Percentiles rank a stretch among this genome's conserved stretches.
These are phyloP conservation scores for Rhodosporidiobolus odoratus DNA, from an alignment of 768 basidiomycete genomes.

Conservation along the genomic window DNA sequence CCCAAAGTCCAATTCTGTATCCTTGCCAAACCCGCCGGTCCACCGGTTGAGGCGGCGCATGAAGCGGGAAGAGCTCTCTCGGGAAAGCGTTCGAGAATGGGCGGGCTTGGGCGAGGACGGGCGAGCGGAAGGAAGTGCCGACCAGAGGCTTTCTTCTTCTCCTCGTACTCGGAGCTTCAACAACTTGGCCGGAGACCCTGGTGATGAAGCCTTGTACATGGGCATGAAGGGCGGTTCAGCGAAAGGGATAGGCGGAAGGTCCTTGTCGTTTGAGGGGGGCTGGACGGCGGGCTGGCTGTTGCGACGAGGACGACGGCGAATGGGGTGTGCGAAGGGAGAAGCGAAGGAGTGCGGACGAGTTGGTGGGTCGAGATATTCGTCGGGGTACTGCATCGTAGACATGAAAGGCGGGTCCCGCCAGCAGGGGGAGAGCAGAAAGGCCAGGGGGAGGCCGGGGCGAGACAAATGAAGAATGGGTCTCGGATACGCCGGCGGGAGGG, in stretches of 20 bases:
- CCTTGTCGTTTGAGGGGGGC: neutral
- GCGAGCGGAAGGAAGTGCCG: neutral
- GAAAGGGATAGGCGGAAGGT: constrained; percentile 5
- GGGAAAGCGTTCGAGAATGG: neutral
- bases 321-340: neutral
- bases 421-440: too few species aligned
- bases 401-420: too few species aligned
- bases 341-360: constrained; percentile 3
- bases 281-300: neutral
- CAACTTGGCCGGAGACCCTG: neutral
- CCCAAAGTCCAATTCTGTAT: constrained; percentile 29
- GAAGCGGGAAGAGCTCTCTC: constrained; percentile 8
- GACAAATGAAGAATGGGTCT: too few species aligned
- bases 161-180: neutral
- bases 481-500: too few species aligned
- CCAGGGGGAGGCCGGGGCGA: too few species aligned
- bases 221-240: constrained; percentile 30
- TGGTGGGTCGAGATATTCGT: too few species aligned
- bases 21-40: neutral
- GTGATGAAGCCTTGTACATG: neutral
- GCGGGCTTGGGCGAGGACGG: neutral
- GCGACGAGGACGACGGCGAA: neutral
- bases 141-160: neutral
- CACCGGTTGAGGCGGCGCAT: constrained; percentile 2
- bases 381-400: too few species aligned